Evolutionary conservation across 2,329 filamentous ascomycete genomes (phyloP).

Genomic region (Coleophoma crateriformis): DNA sequence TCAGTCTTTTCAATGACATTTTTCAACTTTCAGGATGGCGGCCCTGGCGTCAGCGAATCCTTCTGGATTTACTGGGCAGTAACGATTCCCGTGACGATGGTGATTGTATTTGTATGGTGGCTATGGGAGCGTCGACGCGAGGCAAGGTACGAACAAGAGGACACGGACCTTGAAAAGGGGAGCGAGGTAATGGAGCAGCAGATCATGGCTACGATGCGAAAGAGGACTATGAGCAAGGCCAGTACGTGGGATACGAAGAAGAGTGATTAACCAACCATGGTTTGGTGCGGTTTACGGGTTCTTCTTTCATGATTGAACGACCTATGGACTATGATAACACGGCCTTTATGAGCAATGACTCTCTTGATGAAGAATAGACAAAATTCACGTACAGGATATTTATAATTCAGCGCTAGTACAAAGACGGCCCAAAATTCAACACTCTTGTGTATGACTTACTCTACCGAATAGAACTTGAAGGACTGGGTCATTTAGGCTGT

Average conservation of each 20-base stretch:
- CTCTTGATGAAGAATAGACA: no score
- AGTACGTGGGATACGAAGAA: constrained; percentile 15
- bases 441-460: no score
- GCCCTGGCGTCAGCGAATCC: constrained; percentile 33
- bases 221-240: constrained; percentile 19
- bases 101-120: constrained; percentile 51
- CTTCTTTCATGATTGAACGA: no score
- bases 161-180: constrained; percentile 20
- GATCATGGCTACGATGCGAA: constrained; percentile 21
- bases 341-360: no score
- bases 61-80: constrained; percentile 62
- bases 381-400: no score
- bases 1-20: constrained; percentile 64
- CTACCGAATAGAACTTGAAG: no score
- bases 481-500: no score
- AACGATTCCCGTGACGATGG: constrained; percentile 50
- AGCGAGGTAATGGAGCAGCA: constrained; percentile 21
- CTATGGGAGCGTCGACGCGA: constrained; percentile 27
- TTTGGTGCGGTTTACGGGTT: no score
- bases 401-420: no score
- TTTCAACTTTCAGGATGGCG: constrained; percentile 48
- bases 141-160: constrained; percentile 15
- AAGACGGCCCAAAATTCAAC: no score
- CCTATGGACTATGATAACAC: no score
- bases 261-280: background rate